These are phyloP conservation scores for Leccinum ochraceum DNA, from an alignment of 768 basidiomycete genomes.

Conservation along the genomic window DNA sequence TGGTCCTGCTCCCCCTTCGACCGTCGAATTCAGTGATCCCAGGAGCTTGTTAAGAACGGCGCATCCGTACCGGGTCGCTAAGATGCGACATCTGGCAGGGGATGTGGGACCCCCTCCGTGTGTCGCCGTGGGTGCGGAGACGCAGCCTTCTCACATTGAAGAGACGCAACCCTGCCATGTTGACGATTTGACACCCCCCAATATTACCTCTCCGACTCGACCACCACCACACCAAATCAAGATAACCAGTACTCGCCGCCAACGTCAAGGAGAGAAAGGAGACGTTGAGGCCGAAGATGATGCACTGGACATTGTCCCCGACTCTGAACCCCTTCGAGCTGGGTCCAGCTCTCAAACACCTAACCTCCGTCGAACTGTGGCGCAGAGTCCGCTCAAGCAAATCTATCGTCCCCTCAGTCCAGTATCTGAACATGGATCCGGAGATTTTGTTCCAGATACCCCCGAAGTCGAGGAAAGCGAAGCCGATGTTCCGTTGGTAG, in stretches of 20 bases:
- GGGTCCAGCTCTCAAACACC: slow-evolving; percentile 20
- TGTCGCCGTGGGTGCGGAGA: slow-evolving; percentile 10
- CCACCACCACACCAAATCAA: slow-evolving; percentile 5
- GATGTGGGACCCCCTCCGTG: slow-evolving; percentile 19
- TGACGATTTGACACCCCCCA: neutral
- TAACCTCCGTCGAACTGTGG: slow-evolving; percentile 1
- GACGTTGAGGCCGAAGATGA: slow-evolving; percentile 32
- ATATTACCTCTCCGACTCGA: neutral
- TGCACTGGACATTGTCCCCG: slow-evolving; percentile 55
- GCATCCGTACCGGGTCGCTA: slow-evolving; percentile 36
- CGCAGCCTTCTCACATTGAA: slow-evolving; percentile 21
- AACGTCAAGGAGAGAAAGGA: neutral
- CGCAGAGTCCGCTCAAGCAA: slow-evolving; percentile 18
- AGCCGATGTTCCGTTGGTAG: slow-evolving; percentile 46
- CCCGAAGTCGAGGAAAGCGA: slow-evolving; percentile 34
- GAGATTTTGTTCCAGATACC: slow-evolving; percentile 32
- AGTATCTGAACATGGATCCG: slow-evolving; percentile 21
- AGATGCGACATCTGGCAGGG: slow-evolving; percentile 26
- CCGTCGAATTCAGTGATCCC: slow-evolving; percentile 27
- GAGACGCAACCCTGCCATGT: slow-evolving; percentile 18
- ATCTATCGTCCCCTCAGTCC: slow-evolving; percentile 25
- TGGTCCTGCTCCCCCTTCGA: slow-evolving; percentile 15
- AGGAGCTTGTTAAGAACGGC: slow-evolving; percentile 35
- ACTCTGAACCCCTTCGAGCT: slow-evolving; percentile 56
- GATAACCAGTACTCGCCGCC: neutral